Base-by-base conservation (phyloP, 2,329 filamentous ascomycete species). In the Claviceps pazoutovae region DNA sequence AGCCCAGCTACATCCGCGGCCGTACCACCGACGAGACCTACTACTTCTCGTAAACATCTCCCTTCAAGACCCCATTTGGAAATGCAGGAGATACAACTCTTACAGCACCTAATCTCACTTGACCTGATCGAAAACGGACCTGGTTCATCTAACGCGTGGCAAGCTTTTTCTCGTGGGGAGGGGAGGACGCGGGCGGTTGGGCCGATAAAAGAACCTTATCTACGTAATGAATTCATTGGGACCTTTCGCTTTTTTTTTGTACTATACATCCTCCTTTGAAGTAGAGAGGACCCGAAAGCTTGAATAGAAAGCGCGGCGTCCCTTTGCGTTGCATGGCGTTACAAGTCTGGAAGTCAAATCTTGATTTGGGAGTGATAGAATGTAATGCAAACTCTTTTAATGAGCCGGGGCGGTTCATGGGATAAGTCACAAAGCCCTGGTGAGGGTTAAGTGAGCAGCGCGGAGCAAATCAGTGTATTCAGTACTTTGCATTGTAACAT, bases 1-100 rank as follows among this genome's bases (percentile, higher is more conserved):
- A 96, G 80, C 90, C 90, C 53, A 74, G 82, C 64, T 95, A 85
- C 76, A 80, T 95, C 73, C 82, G 90, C 62, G 91, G 91, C 61
- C 80, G 91, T 56, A 89, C 85, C 54, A 79, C 84, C 51, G 90
- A 97, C 65, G 93, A 97, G 85, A 91, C 89, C 73, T 93, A 83
- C 74, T 96, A 94, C 76, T 95, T 88, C 73, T 85, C 72, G 63
- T 71, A 75, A 34, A 48, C 21, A 16, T 37, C 9, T 36, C 39
- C 14, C 26, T 46, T 37, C 4, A 36, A n/a, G 2, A 34, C 19
- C 2, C 11, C 26, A 23, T 34, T n/a, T 50, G 17, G 48, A 44
- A 39, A 44, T n/a, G 21, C 16, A 30, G 26, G 7, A 14, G 14
- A 21, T 5, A 7, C 41, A 43, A 23, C 19, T 21, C 41, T 14